Conservation (phyloP, 768 basidiomycete species). For the Leccinum subgranulosum region DNA sequence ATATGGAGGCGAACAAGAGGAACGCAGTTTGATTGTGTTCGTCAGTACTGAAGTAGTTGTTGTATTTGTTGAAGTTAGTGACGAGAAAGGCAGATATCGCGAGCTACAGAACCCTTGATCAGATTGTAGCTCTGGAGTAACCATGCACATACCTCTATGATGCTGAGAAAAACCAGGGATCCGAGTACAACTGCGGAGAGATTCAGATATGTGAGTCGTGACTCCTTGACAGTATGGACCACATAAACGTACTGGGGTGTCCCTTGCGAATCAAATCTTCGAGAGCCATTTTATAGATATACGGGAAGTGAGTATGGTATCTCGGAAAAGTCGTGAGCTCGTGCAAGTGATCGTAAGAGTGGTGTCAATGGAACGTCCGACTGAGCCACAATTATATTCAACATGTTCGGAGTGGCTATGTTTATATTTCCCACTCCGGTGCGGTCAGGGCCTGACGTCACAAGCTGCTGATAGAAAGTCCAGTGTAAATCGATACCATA, state of each 20-base stretch:
- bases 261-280: conserved; percentile 47
- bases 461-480: background rate
- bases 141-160: conserved; percentile 53
- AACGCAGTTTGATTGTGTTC: conserved; percentile 65
- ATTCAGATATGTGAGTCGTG: conserved; percentile 3
- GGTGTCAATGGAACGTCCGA: background rate
- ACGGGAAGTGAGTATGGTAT: conserved; percentile 10
- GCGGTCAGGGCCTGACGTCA: conserved; percentile 19
- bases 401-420: conserved; percentile 25
- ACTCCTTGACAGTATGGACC: background rate
- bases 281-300: conserved; percentile 32
- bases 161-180: conserved; percentile 52
- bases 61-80: conserved; percentile 52
- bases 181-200: conserved; percentile 48
- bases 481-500: conserved; percentile 15
- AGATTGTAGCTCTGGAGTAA: background rate
- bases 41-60: conserved; percentile 45
- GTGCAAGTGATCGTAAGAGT: conserved; percentile 22
- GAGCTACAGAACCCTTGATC: conserved; percentile 39
- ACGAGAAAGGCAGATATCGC: conserved; percentile 72
- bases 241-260: conserved; percentile 47
- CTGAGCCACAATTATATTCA: conserved; percentile 17
- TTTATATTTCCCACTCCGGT: conserved; percentile 8
- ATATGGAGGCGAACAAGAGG: conserved; percentile 66
- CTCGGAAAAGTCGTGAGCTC: conserved; percentile 25